These are phyloP conservation scores for Aphanomyces euteiches DNA, from an alignment of 352 stramenopile genomes.

Conservation along the genomic window DNA sequence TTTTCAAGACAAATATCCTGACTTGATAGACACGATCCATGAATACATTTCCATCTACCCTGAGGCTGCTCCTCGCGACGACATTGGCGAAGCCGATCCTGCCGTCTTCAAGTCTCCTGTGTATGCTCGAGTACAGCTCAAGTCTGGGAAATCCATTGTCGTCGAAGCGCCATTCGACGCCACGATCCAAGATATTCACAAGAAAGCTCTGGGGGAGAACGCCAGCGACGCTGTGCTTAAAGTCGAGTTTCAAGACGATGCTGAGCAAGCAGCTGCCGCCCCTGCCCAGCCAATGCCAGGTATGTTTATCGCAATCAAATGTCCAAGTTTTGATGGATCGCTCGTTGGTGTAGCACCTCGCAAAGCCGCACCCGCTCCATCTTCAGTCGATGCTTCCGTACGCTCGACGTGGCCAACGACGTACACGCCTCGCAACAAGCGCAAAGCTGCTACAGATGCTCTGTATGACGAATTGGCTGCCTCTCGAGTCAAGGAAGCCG, in stretches of 20 bases:
- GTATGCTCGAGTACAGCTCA: conserved; percentile 55
- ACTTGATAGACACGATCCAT: conserved; percentile 64
- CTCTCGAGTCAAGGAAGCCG: conserved; percentile 50
- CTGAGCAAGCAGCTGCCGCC: conserved; percentile 12
- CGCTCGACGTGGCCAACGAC: conserved; percentile 24
- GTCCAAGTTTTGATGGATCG: conserved; percentile 33
- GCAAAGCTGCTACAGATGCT: conserved; percentile 4
- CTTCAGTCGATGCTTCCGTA: conserved; percentile 28
- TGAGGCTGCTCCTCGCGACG: conserved; percentile 45
- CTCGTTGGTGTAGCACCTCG: conserved; percentile 38
- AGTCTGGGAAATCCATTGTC: conserved; percentile 46
- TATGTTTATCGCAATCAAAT: neutral
- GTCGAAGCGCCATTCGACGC: conserved; percentile 55
- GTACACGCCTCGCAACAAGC: conserved; percentile 21
- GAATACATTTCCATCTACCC: conserved; percentile 62
- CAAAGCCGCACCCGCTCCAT: conserved; percentile 8
- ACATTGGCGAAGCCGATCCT: conserved; percentile 48
- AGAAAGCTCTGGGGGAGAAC: conserved; percentile 48
- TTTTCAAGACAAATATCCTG: conserved; percentile 78
- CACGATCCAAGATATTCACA: conserved; percentile 63
- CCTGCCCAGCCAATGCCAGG: no score
- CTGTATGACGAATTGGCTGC: conserved; percentile 32
- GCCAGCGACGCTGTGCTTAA: conserved; percentile 52
- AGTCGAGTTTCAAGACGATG: conserved; percentile 65
- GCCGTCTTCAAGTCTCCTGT: conserved; percentile 30